Evolutionary conservation across 495 filamentous ascomycete genomes (phyloP).

Genomic region (Penicillium simplicissimum): DNA sequence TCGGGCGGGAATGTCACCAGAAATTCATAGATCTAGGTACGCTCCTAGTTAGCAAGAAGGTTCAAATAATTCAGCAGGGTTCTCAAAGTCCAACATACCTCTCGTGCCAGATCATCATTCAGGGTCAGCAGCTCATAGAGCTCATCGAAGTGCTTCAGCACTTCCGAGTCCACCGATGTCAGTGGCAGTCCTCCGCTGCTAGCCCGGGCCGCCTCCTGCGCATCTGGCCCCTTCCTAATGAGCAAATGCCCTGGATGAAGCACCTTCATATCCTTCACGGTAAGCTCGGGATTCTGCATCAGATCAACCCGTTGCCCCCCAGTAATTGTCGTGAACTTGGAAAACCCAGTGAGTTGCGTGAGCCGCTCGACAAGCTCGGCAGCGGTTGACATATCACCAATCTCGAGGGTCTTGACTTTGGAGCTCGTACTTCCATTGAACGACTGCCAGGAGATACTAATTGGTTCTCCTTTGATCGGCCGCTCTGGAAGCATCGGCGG

Average conservation of each 20-base stretch:
- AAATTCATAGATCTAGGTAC: constrained; percentile 68
- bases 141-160: constrained; percentile 82
- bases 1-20: constrained; percentile 72
- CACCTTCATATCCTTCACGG: constrained; percentile 40
- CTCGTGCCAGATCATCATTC: constrained; percentile 68
- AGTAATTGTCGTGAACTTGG: constrained; percentile 58
- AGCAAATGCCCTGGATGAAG: constrained; percentile 64
- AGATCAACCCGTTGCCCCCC: constrained; percentile 53
- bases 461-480: constrained; percentile 54
- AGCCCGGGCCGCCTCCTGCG: constrained; percentile 28
- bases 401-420: constrained; percentile 57
- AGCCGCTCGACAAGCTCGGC: constrained; percentile 65
- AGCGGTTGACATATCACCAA: constrained; percentile 70
- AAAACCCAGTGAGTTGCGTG: constrained; percentile 66
- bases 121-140: constrained; percentile 80
- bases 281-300: constrained; percentile 37
- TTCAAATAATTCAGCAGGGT: neutral
- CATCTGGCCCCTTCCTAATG: constrained; percentile 44
- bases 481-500: constrained; percentile 43
- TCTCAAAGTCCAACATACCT: constrained; percentile 42
- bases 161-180: constrained; percentile 65
- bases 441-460: constrained; percentile 71
- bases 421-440: constrained; percentile 61
- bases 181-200: constrained; percentile 36
- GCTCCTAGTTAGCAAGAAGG: constrained; percentile 3